Evolutionary conservation across 1,284 basidiomycete species (phyloP).

Genomic region (Ceratobasidium theobromae): DNA sequence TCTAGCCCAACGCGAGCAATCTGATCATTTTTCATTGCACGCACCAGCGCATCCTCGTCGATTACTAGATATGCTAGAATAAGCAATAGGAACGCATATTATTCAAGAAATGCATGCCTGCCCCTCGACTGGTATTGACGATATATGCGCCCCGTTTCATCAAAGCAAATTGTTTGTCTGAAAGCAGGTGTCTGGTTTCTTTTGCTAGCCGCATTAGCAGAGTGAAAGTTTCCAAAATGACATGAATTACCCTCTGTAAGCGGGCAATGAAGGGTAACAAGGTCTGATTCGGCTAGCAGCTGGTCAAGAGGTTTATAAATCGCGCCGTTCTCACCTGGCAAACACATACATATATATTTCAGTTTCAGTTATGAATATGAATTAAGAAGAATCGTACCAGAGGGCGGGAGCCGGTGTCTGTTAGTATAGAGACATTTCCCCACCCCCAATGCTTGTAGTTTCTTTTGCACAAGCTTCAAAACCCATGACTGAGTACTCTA

Average conservation of each 20-base stretch:
- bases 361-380: too few relatives aligned
- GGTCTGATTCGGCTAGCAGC: constrained; percentile 40
- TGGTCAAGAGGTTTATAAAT: constrained; percentile 41
- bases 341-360: background rate
- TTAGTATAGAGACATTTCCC: constrained; percentile 37
- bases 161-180: constrained; percentile 40
- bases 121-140: constrained; percentile 43
- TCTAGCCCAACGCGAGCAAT: constrained; percentile 42
- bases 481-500: background rate
- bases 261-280: constrained; percentile 42
- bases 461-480: constrained; percentile 33
- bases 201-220: background rate
- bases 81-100: background rate
- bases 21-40: constrained; percentile 42
- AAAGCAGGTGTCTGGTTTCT: constrained; percentile 40
- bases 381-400: too few relatives aligned
- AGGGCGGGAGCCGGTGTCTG: constrained; percentile 33
- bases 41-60: constrained; percentile 42
- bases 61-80: constrained; percentile 38
- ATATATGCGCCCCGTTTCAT: constrained; percentile 44
- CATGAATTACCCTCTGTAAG: constrained; percentile 35
- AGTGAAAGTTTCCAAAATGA: background rate
- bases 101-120: constrained; percentile 32
- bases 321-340: constrained; percentile 37
- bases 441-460: constrained; percentile 37